Conservation (phyloP, 176 grass and related monocot genomes). For the Rhynchospora breviuscula region DNA sequence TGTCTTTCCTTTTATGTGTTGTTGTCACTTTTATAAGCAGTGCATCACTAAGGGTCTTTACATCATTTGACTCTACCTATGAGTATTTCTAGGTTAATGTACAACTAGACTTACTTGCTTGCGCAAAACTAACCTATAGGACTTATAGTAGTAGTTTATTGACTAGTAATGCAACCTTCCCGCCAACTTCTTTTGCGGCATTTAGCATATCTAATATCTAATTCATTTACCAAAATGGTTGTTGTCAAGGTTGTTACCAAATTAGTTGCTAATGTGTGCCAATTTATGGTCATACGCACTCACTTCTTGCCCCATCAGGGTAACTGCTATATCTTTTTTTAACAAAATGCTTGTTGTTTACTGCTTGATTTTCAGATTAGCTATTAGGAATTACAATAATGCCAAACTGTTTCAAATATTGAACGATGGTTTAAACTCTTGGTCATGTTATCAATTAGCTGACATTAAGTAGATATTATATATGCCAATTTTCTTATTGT, state of each 20-base stretch:
- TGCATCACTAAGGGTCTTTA: constrained; percentile 1
- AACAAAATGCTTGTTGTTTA: neutral
- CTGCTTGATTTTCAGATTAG: neutral
- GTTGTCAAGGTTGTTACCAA: neutral
- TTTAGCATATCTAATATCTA: neutral
- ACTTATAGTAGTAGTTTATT: constrained; percentile 21
- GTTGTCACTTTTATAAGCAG: neutral
- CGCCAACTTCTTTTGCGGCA: neutral
- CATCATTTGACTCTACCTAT: neutral
- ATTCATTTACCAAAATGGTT: neutral
- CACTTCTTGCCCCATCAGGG: neutral
- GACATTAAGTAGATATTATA: neutral
- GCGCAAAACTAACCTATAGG: neutral
- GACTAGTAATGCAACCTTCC: neutral
- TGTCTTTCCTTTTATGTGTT: constrained; percentile 15
- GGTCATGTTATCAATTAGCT: neutral
- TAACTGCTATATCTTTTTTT: neutral
- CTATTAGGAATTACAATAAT: neutral
- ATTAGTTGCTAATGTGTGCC: neutral
- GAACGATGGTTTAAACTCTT: neutral
- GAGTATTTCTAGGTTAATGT: constrained; percentile 1
- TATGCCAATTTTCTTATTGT: neutral
- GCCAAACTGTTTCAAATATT: neutral
- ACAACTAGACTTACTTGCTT: neutral
- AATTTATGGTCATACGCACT: neutral